Conservation (phyloP, 345 rosid species). For the Linum tenue region DNA sequence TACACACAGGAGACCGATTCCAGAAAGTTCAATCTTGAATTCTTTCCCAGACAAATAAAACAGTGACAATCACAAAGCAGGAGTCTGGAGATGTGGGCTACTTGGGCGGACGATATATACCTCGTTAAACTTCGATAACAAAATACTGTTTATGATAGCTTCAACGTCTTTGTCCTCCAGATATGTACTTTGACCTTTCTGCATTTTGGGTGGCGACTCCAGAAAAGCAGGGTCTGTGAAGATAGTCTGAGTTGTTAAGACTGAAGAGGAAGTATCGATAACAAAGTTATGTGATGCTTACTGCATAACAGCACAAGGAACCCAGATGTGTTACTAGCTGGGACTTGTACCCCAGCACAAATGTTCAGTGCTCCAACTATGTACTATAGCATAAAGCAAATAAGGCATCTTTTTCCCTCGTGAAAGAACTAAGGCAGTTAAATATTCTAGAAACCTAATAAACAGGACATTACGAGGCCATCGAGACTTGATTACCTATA, state of each 20-base stretch:
- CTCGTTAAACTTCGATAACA: constrained; percentile 43
- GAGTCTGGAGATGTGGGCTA: background rate
- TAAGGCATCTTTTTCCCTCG: background rate
- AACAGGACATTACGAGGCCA: no score
- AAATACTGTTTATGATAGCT: constrained; percentile 29
- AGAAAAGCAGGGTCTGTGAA: constrained; percentile 63
- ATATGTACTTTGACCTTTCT: constrained; percentile 17
- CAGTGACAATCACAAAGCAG: background rate
- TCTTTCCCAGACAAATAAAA: no score
- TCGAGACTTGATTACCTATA: constrained; percentile 44
- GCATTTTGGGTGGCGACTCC: constrained; percentile 21
- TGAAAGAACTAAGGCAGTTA: constrained; percentile 1
- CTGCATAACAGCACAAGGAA: no score
- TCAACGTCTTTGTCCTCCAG: constrained; percentile 40
- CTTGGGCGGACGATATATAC: constrained; percentile 19
- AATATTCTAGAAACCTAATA: background rate
- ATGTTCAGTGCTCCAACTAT: background rate
- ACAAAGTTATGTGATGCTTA: background rate
- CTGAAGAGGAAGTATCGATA: background rate
- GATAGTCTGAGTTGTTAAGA: background rate
- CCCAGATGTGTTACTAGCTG: no score
- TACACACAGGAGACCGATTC: background rate
- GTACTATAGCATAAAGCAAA: background rate
- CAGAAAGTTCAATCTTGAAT: no score
- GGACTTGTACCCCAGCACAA: no score